Evolutionary conservation across 768 basidiomycete species (phyloP).

Genomic region (Suillus subalutaceus): DNA sequence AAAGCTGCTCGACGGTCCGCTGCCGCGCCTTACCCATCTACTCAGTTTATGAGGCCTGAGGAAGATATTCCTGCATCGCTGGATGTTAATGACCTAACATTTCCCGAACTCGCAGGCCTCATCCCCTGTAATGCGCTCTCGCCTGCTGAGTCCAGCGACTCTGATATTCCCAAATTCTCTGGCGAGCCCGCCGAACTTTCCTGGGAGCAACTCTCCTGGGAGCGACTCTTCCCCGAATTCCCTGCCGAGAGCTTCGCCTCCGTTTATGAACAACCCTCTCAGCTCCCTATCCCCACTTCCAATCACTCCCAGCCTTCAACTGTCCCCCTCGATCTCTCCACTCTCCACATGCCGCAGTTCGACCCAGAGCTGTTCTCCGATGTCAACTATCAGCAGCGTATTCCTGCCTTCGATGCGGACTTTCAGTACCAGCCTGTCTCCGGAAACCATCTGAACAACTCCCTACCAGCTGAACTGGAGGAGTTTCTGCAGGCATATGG

Average conservation of each 20-base stretch:
- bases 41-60: not conserved
- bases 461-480: not conserved
- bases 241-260: not conserved
- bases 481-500: not conserved
- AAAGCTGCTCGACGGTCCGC: slow-evolving; percentile 8
- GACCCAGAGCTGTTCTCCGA: not conserved
- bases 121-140: not conserved
- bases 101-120: slow-evolving; percentile 1
- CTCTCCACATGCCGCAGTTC: not conserved
- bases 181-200: not conserved
- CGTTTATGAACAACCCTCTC: not conserved
- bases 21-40: slow-evolving; percentile 12
- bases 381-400: not conserved
- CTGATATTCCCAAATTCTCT: not conserved
- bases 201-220: too few species aligned
- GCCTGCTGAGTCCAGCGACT: not conserved
- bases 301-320: not conserved
- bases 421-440: not conserved
- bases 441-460: not conserved
- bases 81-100: not conserved
- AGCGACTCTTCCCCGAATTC: slow-evolving; percentile 6
- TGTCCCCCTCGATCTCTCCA: not conserved
- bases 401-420: not conserved
- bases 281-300: not conserved
- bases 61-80: not conserved